A percentile compares a stretch with the other conserved stretches of the same genome.
Evolutionary conservation across 2,329 filamentous ascomycete genomes (phyloP).

Genomic region (Fusarium floridanum): DNA sequence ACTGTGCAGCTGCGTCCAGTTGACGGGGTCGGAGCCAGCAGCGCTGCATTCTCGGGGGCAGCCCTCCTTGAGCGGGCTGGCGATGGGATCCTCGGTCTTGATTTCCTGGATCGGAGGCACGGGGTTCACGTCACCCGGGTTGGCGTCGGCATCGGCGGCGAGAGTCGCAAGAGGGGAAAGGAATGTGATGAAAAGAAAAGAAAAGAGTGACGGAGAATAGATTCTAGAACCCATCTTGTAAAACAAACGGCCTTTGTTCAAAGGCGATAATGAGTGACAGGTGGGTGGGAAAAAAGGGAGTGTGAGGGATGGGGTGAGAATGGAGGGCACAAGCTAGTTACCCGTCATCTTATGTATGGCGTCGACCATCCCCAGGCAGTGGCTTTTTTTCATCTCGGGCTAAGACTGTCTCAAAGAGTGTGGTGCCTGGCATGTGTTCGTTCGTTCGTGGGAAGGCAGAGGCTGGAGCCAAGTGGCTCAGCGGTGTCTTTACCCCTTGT

Average conservation of each 20-base stretch:
- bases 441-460: slow-evolving; percentile 3
- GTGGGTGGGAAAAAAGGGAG: neutral
- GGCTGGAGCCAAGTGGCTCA: neutral
- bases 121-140: slow-evolving; percentile 38
- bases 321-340: neutral
- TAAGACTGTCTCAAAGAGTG: slow-evolving; percentile 20
- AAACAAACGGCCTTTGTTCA: slow-evolving; percentile 1
- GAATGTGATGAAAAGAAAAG: slow-evolving; percentile 33
- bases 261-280: slow-evolving; percentile 8
- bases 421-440: slow-evolving; percentile 39
- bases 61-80: slow-evolving; percentile 40
- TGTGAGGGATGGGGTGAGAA: slow-evolving; percentile 1
- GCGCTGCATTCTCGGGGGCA: slow-evolving; percentile 38
- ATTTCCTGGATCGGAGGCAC: slow-evolving; percentile 38
- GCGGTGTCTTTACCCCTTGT: neutral
- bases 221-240: slow-evolving; percentile 35
- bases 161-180: slow-evolving; percentile 19
- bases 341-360: slow-evolving; percentile 25
- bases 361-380: neutral
- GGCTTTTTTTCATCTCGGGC: slow-evolving; percentile 3
- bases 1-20: slow-evolving; percentile 45
- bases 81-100: slow-evolving; percentile 43
- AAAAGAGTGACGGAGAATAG: slow-evolving; percentile 40
- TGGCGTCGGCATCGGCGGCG: slow-evolving; percentile 17
- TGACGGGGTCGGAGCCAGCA: slow-evolving; percentile 37